Evolutionary conservation across 179 eudicot genomes (phyloP).

Genomic region (Silene vulgaris): DNA sequence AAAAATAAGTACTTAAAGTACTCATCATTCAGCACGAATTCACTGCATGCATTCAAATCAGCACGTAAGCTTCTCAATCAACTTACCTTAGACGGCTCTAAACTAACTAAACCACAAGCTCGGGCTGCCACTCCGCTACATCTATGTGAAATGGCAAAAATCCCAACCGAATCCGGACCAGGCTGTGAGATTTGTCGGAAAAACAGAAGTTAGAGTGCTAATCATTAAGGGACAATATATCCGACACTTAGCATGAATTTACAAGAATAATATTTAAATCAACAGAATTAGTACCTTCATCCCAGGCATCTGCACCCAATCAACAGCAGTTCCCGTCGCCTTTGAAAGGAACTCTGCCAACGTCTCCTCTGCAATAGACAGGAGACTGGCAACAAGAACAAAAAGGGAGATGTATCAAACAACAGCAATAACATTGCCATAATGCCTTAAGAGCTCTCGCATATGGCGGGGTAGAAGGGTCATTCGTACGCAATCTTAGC

Average conservation of each 20-base stretch:
- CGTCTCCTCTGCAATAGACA: conserved; percentile 93
- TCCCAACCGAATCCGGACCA: conserved; percentile 99
- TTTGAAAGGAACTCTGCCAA: conserved; percentile 98
- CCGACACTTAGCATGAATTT: neutral
- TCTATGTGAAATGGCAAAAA: conserved; percentile 89
- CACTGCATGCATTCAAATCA: neutral
- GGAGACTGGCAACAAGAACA: conserved; percentile 49
- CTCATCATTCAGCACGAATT: neutral
- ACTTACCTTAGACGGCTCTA: conserved; percentile 86
- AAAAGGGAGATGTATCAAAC: neutral
- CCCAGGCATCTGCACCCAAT: conserved; percentile 99
- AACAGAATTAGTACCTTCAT: conserved; percentile 64
- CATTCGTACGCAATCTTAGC: too few relatives aligned
- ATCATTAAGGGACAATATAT: neutral
- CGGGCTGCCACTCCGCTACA: conserved; percentile 98
- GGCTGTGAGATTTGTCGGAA: conserved; percentile 44
- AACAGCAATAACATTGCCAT: neutral
- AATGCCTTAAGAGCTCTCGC: too few relatives aligned
- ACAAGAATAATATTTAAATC: neutral
- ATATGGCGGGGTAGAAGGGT: too few relatives aligned
- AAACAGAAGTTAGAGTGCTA: conserved; percentile 15
- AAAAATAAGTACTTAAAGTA: conserved; percentile 1
- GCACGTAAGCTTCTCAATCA: neutral
- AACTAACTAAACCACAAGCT: conserved; percentile 94
- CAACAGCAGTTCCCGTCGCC: conserved; percentile 99